These are phyloP conservation scores for Aquilaria malaccensis DNA, from an alignment of 345 rosid genomes.

Conservation along the genomic window DNA sequence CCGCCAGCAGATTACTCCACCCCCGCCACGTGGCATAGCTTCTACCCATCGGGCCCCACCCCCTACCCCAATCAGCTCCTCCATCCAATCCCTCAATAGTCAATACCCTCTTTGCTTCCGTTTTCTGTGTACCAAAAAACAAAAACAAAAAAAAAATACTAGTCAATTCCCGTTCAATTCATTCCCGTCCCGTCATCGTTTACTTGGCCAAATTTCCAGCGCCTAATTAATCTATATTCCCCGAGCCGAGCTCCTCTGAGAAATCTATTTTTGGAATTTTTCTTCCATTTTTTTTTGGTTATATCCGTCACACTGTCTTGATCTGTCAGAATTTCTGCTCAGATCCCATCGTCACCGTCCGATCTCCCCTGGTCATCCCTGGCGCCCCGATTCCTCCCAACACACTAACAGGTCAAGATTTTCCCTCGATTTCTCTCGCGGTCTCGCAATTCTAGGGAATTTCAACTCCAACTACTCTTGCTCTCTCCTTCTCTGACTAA, in stretches of 20 bases:
- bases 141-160: background rate
- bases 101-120: constrained; percentile 2
- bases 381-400: background rate
- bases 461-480: constrained; percentile 11
- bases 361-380: constrained; percentile 38
- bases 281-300: background rate
- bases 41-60: constrained; percentile 24
- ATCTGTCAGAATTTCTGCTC: constrained; percentile 15
- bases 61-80: background rate
- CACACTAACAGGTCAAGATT: background rate
- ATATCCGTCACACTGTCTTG: constrained; percentile 12
- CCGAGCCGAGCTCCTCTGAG: too few species aligned
- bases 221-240: constrained; percentile 12
- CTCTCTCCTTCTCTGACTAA: constrained; percentile 8
- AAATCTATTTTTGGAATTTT: constrained; percentile 3
- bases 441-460: background rate
- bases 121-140: too few species aligned
- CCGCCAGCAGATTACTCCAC: constrained; percentile 14
- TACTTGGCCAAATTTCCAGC: constrained; percentile 24
- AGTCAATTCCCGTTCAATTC: background rate
- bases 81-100: background rate
- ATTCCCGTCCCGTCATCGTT: constrained; percentile 22
- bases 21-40: background rate
- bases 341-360: constrained; percentile 33
- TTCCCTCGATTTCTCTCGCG: constrained; percentile 15